phyloP scores from a whole-genome alignment of 495 filamentous ascomycete genomes.

The Xylaria cubensis region DNA sequence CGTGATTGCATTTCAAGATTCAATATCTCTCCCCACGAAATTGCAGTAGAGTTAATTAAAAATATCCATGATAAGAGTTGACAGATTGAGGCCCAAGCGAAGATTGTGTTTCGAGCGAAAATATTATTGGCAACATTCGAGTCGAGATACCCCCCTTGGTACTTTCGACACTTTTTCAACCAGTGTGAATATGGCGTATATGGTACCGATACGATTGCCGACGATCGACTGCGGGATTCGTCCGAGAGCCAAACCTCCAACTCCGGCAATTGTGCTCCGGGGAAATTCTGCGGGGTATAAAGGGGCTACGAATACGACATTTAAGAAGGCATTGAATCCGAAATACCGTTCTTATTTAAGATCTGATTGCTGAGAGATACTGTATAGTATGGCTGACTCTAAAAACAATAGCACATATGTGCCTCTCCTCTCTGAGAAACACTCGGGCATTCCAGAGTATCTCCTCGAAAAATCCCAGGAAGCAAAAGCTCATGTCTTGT shows the following conservation, averaged over 20 bases:
- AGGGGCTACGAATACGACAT: neutral
- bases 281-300: slow-evolving; percentile 2
- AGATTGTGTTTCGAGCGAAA: neutral
- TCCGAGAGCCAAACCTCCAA: slow-evolving; percentile 3
- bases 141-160: neutral
- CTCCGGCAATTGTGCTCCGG: slow-evolving; percentile 11
- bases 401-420: slow-evolving; percentile 44
- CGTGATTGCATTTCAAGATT: neutral
- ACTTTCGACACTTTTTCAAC: neutral
- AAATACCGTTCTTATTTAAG: neutral
- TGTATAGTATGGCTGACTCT: slow-evolving; percentile 38
- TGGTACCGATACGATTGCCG: slow-evolving; percentile 16
- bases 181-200: neutral
- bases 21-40: neutral
- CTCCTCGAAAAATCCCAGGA: slow-evolving; percentile 46
- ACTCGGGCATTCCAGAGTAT: slow-evolving; percentile 52
- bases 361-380: neutral
- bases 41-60: neutral
- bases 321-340: neutral
- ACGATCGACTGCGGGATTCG: slow-evolving; percentile 1
- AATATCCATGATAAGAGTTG: neutral
- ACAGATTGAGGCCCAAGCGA: neutral
- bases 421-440: slow-evolving; percentile 47
- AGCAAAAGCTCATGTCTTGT: slow-evolving; percentile 47
- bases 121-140: neutral